phyloP scores from a whole-genome alignment of 2,329 filamentous ascomycete species.

The Lomentospora prolificans region DNA sequence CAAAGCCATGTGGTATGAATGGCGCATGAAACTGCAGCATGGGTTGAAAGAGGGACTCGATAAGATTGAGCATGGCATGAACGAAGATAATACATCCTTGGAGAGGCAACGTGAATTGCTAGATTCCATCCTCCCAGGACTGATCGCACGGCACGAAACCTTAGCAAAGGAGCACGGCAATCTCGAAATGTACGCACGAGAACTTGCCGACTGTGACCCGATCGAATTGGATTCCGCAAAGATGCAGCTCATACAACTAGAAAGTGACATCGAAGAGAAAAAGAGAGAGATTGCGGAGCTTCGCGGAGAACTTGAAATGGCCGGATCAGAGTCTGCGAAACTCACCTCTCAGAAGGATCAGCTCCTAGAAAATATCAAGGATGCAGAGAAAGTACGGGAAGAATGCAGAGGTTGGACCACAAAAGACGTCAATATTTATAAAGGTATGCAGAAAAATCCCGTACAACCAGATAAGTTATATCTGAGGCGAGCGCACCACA shows the following conservation, averaged over 20 bases:
- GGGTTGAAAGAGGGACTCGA: constrained; percentile 74
- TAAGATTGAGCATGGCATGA: constrained; percentile 67
- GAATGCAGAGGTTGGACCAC: constrained; percentile 84
- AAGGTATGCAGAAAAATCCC: constrained; percentile 41
- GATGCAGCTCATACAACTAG: constrained; percentile 53
- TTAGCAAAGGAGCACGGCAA: constrained; percentile 56
- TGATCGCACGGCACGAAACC: constrained; percentile 49
- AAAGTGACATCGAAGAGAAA: constrained; percentile 61
- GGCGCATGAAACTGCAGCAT: constrained; percentile 79
- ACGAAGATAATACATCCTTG: constrained; percentile 58
- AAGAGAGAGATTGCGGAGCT: constrained; percentile 57
- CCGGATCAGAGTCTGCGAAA: constrained; percentile 53
- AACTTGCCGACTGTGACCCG: constrained; percentile 71
- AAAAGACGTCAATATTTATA: constrained; percentile 68
- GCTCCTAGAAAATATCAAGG: constrained; percentile 63
- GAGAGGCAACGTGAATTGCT: constrained; percentile 60
- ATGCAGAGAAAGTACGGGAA: constrained; percentile 75
- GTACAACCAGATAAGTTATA: neutral
- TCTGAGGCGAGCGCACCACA: no score
- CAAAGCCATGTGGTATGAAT: constrained; percentile 97
- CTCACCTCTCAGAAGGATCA: constrained; percentile 58
- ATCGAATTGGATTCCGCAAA: constrained; percentile 67
- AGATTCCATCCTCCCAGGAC: constrained; percentile 53
- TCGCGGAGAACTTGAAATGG: constrained; percentile 55
- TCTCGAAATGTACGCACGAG: constrained; percentile 61